Base-by-base conservation (phyloP, 371 early-diverging fungal species). In the Apophysomyces variabilis region DNA sequence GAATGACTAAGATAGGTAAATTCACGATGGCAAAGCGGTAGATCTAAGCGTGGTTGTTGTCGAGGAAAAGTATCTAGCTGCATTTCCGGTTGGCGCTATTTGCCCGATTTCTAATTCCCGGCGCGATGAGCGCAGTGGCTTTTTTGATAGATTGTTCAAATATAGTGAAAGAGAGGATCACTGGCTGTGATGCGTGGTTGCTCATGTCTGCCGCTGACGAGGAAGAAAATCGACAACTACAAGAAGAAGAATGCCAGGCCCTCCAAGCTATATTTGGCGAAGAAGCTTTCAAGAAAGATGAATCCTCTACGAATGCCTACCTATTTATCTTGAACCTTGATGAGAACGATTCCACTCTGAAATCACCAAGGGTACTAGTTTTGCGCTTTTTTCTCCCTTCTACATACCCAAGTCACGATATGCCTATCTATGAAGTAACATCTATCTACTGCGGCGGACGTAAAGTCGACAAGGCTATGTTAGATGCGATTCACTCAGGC, bases 401-500 rank as follows among this genome's bases (percentile, higher is more conserved):
- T 36, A 81, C 87, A 1, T 93, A 93, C 63, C 94, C 94, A 4
- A 85, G 84, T 43, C 66, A 75, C 12, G 79, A 85, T 35, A 80
- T 86, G 65, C 94, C 94, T 0, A 73, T 87, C 36, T 90, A 88
- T 73, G 90, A 92, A 69, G 85, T 91, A 68, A 69, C 83, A 21
- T 85, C 88, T 37, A 79, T 88, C n/a, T 87, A 86, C 54, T 90
- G 87, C 66, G 89, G 91, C 7, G 66, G 77, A n/a, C 68, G 78
- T 11, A 83, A 85, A 14, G 73, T 87, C 1, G 74, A 77, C 5
- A 59, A 72, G 12, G 61, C 59, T 13, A 80, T 80, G 65, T 56
- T 75, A 14, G 70, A 84, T 11, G 80, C 76, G 21, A 85, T 91
- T 44, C 80, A 85, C 8, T 70, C 72, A n/a, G 81, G 79, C 16